Base-by-base conservation (phyloP, 2,329 filamentous ascomycete genomes). In the Akanthomyces uredinophilus region DNA sequence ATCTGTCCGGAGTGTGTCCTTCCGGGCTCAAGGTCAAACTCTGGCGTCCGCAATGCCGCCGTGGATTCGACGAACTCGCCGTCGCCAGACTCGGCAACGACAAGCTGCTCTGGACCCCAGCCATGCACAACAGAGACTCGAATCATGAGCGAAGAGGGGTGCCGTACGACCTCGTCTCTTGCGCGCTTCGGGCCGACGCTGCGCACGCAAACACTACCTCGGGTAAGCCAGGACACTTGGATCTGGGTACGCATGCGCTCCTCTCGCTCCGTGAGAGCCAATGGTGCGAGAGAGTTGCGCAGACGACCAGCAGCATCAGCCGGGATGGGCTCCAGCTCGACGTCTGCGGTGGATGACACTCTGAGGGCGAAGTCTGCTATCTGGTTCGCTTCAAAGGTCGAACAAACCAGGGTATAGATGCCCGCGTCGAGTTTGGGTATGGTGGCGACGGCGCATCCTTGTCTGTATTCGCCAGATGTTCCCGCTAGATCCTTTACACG, bases 381-480 rank as follows among this genome's bases (percentile, higher is more conserved):
- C 70, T 96, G 91, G 10, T 88, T 89, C 0, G 88, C 83, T 65
- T 96, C 92, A 72, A 96, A 98, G 0, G 94, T 96, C 2, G 92
- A 96, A 71, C 90, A 94, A 7, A 97, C 89, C 61, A 96, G 82
- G 0, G 91, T 97, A 73, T 98, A 99, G 0, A 81, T 81, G 0
- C 94, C 94, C 1, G 85, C 77, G 44, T 87, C 85, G 20, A 96
- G 77, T 22, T 78, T 65, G 70, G 69, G 73, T 67, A 84, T 77
- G 65, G 90, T 84, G 3, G 89, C 87, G 37, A 92, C 79, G 4
- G 90, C 90, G 71, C 89, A 91, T 32, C 90, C 89, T 32, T 88
- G 87, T 54, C 90, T 87, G 74, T 99, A 97, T 67, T 96, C 92
- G n/a, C 91, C 91, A 39, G 91, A 96, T 61, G 91, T 88, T 24